Base-by-base conservation (phyloP, 257 asterid species). In the Plantago elongata region DNA sequence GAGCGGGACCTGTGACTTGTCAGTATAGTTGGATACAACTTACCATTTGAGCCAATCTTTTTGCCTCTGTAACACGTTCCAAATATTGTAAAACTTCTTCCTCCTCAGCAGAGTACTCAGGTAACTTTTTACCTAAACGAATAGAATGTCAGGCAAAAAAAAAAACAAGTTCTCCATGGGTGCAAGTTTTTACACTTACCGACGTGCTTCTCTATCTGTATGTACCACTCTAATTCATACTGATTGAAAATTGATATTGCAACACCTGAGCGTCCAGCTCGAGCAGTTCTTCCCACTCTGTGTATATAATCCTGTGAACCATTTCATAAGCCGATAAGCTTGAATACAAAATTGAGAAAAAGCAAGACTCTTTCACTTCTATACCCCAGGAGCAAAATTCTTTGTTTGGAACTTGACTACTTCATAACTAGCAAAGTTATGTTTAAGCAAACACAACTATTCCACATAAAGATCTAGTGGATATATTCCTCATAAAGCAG, bases 251-350 rank as follows among this genome's bases (percentile, higher is more conserved):
- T 51, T 14, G 99, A 78, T 61, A 92, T 80, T 13, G 97, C 95
- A 56, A 89, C 78, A 18, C 99, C 99, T 3, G 97, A 89, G 42
- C 97, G 82, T 22, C 99, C 99, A 54, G 99, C 99, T 45, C 97
- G 85, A 66, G 97, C 97, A 62, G 99, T 92, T 80, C 99, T 86
- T 69, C 99, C 99, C n/a, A 92, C 99, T 60, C 97, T 71, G 67
- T 92, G 99, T 71, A 89, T 89, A 62, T 92, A 92, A 74, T 92
- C 99, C 99, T 90, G 81, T 43, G 8, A 74, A 62, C 54, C 18
- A 75, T 64, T 57, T 54, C 56, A 57, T 18, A 50, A 58, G 51
- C 40, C 30, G 29, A 30, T 13, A 43, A 40, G 54, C 30, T 56
- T 52, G 14, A 11, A 70, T 58, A 48, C 69, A 15, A 49, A 51